Percentiles rank a stretch among this genome's conserved stretches.
phyloP scores from a whole-genome alignment of 176 grass and related monocot species.

The Tillandsia fasciculata region DNA sequence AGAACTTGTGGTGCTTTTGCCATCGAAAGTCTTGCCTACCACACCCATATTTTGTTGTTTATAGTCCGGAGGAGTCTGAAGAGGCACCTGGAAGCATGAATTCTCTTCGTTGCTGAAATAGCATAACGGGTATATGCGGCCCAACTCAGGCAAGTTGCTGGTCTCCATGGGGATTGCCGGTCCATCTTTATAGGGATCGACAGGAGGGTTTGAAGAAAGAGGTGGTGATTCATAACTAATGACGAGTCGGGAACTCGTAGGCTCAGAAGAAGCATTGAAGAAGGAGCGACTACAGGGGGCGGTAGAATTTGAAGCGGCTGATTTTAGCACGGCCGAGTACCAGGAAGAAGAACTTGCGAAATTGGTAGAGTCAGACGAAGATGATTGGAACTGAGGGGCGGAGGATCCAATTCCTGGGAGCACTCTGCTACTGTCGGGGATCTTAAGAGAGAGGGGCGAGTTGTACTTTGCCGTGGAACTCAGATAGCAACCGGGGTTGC shows the following conservation, averaged over 20 bases:
- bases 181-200: background rate
- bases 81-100: background rate
- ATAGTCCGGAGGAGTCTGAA: background rate
- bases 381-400: background rate
- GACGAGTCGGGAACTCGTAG: background rate
- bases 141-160: background rate
- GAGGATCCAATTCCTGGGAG: conserved; percentile 13
- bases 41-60: background rate
- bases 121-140: conserved; percentile 18
- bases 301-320: conserved; percentile 8
- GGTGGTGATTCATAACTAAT: background rate
- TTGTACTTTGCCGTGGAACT: conserved; percentile 10
- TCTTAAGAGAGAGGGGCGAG: conserved; percentile 13
- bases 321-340: conserved; percentile 24
- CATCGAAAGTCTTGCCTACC: background rate
- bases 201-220: background rate
- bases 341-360: conserved; percentile 6
- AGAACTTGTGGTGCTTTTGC: conserved; percentile 9
- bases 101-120: conserved; percentile 7
- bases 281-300: conserved; percentile 1
- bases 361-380: conserved; percentile 1
- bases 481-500: conserved; percentile 41
- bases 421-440: conserved; percentile 9
- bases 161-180: background rate
- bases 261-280: background rate